Conservation (phyloP, 1,284 basidiomycete species). For the Gastroboletus turbinatus region DNA sequence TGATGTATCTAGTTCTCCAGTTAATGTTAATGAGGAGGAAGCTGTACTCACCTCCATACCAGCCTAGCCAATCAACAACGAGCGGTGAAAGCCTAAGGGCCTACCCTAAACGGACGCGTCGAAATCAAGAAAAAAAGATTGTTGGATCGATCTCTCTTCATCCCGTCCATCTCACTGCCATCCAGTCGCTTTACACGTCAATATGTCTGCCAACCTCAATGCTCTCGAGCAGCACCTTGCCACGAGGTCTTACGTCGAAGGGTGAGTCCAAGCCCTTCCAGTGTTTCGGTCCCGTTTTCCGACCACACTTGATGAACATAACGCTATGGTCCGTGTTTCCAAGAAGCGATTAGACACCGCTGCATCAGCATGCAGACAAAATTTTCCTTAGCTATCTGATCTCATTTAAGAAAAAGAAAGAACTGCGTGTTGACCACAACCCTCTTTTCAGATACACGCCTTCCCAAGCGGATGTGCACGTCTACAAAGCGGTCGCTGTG, state of each 20-base stretch:
- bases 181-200: slow-evolving; percentile 21
- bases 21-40: background rate
- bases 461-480: slow-evolving; percentile 95
- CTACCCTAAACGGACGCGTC: slow-evolving; percentile 33
- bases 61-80: slow-evolving; percentile 11
- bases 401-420: slow-evolving; percentile 9
- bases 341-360: slow-evolving; percentile 98
- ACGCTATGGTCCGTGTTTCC: slow-evolving; percentile 99
- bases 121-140: slow-evolving; percentile 21
- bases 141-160: slow-evolving; percentile 29
- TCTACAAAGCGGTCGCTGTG: slow-evolving; percentile 78
- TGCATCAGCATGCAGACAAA: slow-evolving; percentile 77
- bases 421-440: slow-evolving; percentile 12
- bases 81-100: slow-evolving; percentile 9
- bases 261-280: slow-evolving; percentile 57
- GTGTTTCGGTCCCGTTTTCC: slow-evolving; percentile 25
- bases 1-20: background rate
- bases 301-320: slow-evolving; percentile 64
- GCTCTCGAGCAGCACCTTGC: slow-evolving; percentile 86
- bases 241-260: slow-evolving; percentile 87
- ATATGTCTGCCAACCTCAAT: slow-evolving; percentile 72
- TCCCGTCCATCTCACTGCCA: slow-evolving; percentile 29
- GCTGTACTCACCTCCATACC: background rate
- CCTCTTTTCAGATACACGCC: slow-evolving; percentile 74
- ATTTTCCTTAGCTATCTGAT: slow-evolving; percentile 85